Conservation (phyloP, 768 basidiomycete genomes). For the Collybia sordida region DNA sequence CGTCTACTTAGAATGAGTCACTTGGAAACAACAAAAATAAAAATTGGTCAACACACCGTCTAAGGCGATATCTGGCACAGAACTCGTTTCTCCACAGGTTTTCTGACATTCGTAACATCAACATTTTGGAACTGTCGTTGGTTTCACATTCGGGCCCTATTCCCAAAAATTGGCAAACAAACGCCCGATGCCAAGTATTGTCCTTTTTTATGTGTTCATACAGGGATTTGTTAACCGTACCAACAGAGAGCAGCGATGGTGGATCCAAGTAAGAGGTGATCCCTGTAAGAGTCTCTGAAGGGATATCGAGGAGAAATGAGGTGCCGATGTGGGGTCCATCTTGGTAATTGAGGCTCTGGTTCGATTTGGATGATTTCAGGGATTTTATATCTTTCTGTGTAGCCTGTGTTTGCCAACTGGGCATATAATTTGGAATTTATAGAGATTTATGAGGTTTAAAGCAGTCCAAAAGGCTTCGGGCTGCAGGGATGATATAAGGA, state of each 20-base stretch:
- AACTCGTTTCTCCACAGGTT: slow-evolving; percentile 72
- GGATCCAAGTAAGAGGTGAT: slow-evolving; percentile 75
- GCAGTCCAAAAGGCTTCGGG: slow-evolving; percentile 10
- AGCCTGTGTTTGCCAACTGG: slow-evolving; percentile 47
- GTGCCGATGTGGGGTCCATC: slow-evolving; percentile 47
- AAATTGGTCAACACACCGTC: slow-evolving; percentile 39
- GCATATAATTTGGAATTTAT: slow-evolving; percentile 58
- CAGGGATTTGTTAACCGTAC: slow-evolving; percentile 48
- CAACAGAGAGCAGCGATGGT: slow-evolving; percentile 56
- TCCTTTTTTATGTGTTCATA: slow-evolving; percentile 73
- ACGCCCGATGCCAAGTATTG: slow-evolving; percentile 78
- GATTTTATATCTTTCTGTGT: slow-evolving; percentile 34
- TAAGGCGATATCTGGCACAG: slow-evolving; percentile 51
- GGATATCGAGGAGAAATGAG: slow-evolving; percentile 46
- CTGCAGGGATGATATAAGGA: too few species aligned
- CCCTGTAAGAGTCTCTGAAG: slow-evolving; percentile 72
- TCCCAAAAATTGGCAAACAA: slow-evolving; percentile 64
- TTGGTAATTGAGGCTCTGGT: slow-evolving; percentile 32
- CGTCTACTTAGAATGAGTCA: slow-evolving; percentile 41
- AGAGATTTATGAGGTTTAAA: neutral
- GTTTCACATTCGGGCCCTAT: slow-evolving; percentile 65
- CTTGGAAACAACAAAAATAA: slow-evolving; percentile 2
- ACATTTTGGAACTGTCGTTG: slow-evolving; percentile 38
- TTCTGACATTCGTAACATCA: slow-evolving; percentile 57
- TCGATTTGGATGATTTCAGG: slow-evolving; percentile 28